Evolutionary conservation across 331 rosid species (phyloP).

Genomic region (Stylosanthes scabra): DNA sequence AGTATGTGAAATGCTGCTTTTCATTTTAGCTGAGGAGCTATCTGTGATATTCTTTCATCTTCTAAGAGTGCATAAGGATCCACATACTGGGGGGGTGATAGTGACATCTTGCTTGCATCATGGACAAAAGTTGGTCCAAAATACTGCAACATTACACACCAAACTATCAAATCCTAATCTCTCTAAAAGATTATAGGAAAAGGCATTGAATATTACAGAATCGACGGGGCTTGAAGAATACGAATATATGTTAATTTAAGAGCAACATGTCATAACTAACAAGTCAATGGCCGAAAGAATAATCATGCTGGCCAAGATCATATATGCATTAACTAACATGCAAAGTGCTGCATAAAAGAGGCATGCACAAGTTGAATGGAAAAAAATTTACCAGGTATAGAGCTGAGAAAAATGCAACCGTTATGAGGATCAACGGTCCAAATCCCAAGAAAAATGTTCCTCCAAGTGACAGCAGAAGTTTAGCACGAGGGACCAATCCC

Average conservation of each 20-base stretch:
- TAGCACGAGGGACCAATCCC: constrained; percentile 97
- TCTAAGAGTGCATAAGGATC: constrained; percentile 92
- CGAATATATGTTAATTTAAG: constrained; percentile 5
- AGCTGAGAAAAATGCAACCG: constrained; percentile 66
- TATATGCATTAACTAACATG: constrained; percentile 1
- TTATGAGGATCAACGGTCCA: constrained; percentile 85
- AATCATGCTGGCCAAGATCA: background rate
- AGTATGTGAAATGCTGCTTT: constrained; percentile 36
- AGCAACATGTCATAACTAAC: constrained; percentile 15
- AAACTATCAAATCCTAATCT: constrained; percentile 18
- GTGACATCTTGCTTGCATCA: constrained; percentile 61
- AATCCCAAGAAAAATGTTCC: constrained; percentile 96
- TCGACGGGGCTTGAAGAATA: constrained; percentile 3
- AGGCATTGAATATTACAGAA: constrained; percentile 12
- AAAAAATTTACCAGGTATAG: constrained; percentile 74
- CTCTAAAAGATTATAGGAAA: constrained; percentile 27
- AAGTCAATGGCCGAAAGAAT: constrained; percentile 7
- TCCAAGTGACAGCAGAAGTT: constrained; percentile 79
- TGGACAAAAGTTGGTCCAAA: constrained; percentile 85
- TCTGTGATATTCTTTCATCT: constrained; percentile 90
- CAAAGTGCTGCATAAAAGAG: constrained; percentile 6
- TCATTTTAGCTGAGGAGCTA: constrained; percentile 77
- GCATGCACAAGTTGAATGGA: constrained; percentile 2
- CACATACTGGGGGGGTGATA: constrained; percentile 76
- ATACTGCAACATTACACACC: constrained; percentile 61